These are phyloP conservation scores for Agrocybe pediades DNA, from an alignment of 768 basidiomycete genomes.

Conservation along the genomic window DNA sequence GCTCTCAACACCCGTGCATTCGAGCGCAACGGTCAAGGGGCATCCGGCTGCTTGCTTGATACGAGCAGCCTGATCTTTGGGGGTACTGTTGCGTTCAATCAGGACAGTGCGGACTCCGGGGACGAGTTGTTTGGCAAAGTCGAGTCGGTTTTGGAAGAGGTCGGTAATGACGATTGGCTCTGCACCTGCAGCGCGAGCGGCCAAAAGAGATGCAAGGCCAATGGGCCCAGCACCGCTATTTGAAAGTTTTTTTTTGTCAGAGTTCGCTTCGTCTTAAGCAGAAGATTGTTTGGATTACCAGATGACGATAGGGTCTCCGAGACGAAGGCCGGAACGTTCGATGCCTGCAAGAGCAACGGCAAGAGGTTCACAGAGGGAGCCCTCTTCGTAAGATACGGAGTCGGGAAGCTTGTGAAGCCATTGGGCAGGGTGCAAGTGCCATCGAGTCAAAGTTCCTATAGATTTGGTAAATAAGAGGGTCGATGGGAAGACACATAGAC, in stretches of 20 bases:
- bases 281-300: slow-evolving; percentile 40
- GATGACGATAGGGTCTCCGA: slow-evolving; percentile 64
- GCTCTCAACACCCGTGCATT: slow-evolving; percentile 66
- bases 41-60: slow-evolving; percentile 55
- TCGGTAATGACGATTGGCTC: slow-evolving; percentile 73
- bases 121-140: slow-evolving; percentile 64
- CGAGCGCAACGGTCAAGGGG: slow-evolving; percentile 52
- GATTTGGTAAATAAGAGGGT: background rate
- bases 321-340: slow-evolving; percentile 62
- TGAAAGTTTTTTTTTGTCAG: background rate
- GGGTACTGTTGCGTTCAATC: slow-evolving; percentile 44
- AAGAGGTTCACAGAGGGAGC: slow-evolving; percentile 66
- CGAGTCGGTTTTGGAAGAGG: slow-evolving; percentile 62
- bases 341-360: slow-evolving; percentile 70
- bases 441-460: slow-evolving; percentile 61
- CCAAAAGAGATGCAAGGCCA: slow-evolving; percentile 60
- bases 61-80: slow-evolving; percentile 52
- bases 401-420: slow-evolving; percentile 70
- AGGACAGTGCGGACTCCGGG: slow-evolving; percentile 60
- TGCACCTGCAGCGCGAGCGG: slow-evolving; percentile 68
- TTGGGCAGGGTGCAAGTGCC: slow-evolving; percentile 67
- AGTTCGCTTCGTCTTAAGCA: too few relatives aligned
- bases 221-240: slow-evolving; percentile 68
- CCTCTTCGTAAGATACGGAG: slow-evolving; percentile 65
- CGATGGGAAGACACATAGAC: background rate